Evolutionary conservation across 176 grass and related monocot species (phyloP).

Genomic region (Rhynchospora breviuscula): DNA sequence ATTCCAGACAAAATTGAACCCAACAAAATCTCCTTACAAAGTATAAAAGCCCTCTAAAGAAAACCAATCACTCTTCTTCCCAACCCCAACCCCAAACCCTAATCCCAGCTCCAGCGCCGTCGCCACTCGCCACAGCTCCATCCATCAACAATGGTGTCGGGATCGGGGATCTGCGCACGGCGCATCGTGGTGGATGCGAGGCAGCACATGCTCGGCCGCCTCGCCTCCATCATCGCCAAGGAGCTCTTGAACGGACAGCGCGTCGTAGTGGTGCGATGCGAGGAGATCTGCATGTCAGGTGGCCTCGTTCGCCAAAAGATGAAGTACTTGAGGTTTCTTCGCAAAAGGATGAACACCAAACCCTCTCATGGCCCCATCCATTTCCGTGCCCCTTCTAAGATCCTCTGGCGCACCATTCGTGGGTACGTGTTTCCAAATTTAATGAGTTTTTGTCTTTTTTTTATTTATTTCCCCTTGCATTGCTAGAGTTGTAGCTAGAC

Average conservation of each 20-base stretch:
- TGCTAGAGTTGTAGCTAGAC: neutral
- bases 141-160: slow-evolving; percentile 49
- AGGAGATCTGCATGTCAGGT: slow-evolving; percentile 92
- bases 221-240: slow-evolving; percentile 74
- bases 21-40: slow-evolving; percentile 25
- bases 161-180: slow-evolving; percentile 56
- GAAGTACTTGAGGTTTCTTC: slow-evolving; percentile 91
- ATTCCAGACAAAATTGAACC: neutral
- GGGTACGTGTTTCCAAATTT: slow-evolving; percentile 33
- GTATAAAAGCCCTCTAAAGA: slow-evolving; percentile 31
- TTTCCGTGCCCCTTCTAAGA: slow-evolving; percentile 78
- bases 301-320: slow-evolving; percentile 90
- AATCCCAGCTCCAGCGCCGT: neutral
- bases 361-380: slow-evolving; percentile 90
- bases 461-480: neutral
- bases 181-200: slow-evolving; percentile 78
- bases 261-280: slow-evolving; percentile 78
- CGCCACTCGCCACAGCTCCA: neutral
- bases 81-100: slow-evolving; percentile 39
- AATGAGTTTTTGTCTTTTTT: neutral
- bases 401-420: slow-evolving; percentile 82
- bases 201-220: slow-evolving; percentile 87
- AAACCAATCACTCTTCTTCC: neutral
- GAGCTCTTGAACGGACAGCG: slow-evolving; percentile 86
- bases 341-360: slow-evolving; percentile 97